Conservation (phyloP, 1,284 basidiomycete species). For the Moniliophthora roreri region DNA sequence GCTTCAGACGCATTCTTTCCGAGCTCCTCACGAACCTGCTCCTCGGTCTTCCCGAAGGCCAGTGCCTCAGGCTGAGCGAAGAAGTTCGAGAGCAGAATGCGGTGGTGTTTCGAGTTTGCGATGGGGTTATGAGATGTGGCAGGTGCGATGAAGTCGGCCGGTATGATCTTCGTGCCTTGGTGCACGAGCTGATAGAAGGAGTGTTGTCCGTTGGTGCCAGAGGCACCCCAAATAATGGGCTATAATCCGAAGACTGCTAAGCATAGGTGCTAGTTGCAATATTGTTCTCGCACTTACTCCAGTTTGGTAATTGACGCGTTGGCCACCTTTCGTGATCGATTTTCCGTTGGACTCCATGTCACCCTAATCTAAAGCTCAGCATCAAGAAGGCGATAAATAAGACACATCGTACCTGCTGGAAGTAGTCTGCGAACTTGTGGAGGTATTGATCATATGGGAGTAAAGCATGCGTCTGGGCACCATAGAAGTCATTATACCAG, state of each 20-base stretch:
- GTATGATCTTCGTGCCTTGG: slow-evolving; percentile 92
- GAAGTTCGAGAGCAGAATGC: slow-evolving; percentile 96
- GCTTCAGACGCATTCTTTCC: slow-evolving; percentile 76
- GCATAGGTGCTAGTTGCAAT: background rate
- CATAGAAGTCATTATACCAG: slow-evolving; percentile 99
- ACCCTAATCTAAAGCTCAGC: slow-evolving; percentile 40
- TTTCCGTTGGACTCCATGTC: slow-evolving; percentile 99
- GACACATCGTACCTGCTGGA: slow-evolving; percentile 74
- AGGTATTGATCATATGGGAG: slow-evolving; percentile 99
- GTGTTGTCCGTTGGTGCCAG: slow-evolving; percentile 98
- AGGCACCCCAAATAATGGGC: slow-evolving; percentile 99
- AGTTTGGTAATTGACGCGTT: slow-evolving; percentile 94
- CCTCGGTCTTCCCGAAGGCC: slow-evolving; percentile 96
- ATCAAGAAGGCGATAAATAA: background rate
- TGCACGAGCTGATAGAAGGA: slow-evolving; percentile 99
- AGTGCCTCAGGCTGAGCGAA: slow-evolving; percentile 98
- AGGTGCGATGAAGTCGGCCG: slow-evolving; percentile 94
- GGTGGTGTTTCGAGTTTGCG: slow-evolving; percentile 85
- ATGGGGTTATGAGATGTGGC: slow-evolving; percentile 94
- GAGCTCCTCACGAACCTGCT: slow-evolving; percentile 83
- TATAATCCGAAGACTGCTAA: slow-evolving; percentile 26
- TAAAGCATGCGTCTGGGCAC: slow-evolving; percentile 91
- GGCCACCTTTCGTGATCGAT: slow-evolving; percentile 90
- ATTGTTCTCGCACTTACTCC: slow-evolving; percentile 58
- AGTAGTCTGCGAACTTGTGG: slow-evolving; percentile 99